Percentiles rank a stretch among this genome's conserved stretches.
These are phyloP conservation scores for Plantago rigida DNA, from an alignment of 305 asterid species.

Conservation along the genomic window DNA sequence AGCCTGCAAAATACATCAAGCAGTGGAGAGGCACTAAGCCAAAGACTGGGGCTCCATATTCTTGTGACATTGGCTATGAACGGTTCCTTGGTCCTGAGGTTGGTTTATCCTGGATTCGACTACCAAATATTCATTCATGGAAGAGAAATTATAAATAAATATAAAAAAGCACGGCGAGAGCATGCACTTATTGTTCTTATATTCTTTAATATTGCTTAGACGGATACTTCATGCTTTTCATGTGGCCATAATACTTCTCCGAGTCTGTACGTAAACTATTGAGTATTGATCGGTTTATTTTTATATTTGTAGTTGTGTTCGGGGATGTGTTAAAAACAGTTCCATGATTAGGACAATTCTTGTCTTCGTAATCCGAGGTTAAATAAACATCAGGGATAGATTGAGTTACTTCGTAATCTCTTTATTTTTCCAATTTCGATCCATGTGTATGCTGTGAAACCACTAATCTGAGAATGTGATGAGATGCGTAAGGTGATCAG, in stretches of 20 bases:
- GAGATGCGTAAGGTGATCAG: slow-evolving; percentile 3
- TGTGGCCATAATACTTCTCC: too few relatives aligned
- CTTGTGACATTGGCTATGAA: slow-evolving; percentile 91
- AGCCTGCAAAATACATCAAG: slow-evolving; percentile 74
- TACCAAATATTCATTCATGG: not conserved
- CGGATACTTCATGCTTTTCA: not conserved
- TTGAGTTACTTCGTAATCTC: too few relatives aligned
- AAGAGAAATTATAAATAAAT: too few relatives aligned
- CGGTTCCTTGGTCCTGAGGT: slow-evolving; percentile 99
- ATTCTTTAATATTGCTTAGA: not conserved
- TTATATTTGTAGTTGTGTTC: too few relatives aligned
- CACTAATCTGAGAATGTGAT: not conserved
- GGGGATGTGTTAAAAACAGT: too few relatives aligned
- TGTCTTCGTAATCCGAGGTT: too few relatives aligned
- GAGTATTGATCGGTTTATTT: too few relatives aligned
- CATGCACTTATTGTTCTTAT: not conserved
- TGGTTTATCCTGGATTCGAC: slow-evolving; percentile 12
- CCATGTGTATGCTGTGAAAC: not conserved
- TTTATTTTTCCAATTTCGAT: too few relatives aligned
- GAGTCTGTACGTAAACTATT: too few relatives aligned
- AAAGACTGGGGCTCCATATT: slow-evolving; percentile 83
- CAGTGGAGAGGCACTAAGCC: slow-evolving; percentile 96
- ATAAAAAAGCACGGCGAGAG: not conserved
- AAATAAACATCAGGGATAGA: too few relatives aligned
- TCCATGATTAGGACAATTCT: too few relatives aligned